Percentiles rank a stretch among this genome's conserved stretches.
Evolutionary conservation across 2,329 filamentous ascomycete genomes (phyloP).

Genomic region (Trichoderma harzianum): DNA sequence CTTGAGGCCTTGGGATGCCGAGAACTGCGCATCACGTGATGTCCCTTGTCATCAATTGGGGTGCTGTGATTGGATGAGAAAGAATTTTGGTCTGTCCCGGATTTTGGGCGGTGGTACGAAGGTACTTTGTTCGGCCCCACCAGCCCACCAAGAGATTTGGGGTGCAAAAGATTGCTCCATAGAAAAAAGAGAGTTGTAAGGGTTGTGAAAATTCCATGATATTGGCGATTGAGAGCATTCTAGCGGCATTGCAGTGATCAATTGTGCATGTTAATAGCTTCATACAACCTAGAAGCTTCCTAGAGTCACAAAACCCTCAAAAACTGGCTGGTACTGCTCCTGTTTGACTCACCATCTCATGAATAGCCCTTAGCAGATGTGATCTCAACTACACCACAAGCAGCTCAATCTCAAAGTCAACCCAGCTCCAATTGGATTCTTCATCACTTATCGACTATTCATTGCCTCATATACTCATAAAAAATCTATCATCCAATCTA

Average conservation of each 20-base stretch:
- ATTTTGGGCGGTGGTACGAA: neutral
- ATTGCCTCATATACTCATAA: neutral
- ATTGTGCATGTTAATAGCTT: neutral
- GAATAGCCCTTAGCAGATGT: neutral
- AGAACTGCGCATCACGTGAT: conserved; percentile 33
- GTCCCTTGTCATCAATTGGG: conserved; percentile 32
- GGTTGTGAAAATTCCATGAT: neutral
- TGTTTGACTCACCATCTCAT: neutral
- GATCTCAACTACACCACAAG: neutral
- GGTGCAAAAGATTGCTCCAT: conserved; percentile 8
- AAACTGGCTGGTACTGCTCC: neutral
- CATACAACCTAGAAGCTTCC: no score
- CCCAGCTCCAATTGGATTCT: neutral
- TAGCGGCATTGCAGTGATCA: neutral
- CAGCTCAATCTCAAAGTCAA: neutral
- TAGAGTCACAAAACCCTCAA: no score
- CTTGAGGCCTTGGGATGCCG: conserved; percentile 9
- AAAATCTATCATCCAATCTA: neutral
- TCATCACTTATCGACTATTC: no score
- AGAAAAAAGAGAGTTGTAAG: conserved; percentile 5
- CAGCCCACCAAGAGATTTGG: conserved; percentile 2
- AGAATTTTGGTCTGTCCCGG: neutral
- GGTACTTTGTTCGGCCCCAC: neutral
- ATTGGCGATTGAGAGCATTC: neutral
- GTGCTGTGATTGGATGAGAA: conserved; percentile 29